Percentiles rank a stretch among this genome's conserved stretches.
These are phyloP conservation scores for Leucocoprinus leucothites DNA, from an alignment of 768 basidiomycete genomes.

Conservation along the genomic window DNA sequence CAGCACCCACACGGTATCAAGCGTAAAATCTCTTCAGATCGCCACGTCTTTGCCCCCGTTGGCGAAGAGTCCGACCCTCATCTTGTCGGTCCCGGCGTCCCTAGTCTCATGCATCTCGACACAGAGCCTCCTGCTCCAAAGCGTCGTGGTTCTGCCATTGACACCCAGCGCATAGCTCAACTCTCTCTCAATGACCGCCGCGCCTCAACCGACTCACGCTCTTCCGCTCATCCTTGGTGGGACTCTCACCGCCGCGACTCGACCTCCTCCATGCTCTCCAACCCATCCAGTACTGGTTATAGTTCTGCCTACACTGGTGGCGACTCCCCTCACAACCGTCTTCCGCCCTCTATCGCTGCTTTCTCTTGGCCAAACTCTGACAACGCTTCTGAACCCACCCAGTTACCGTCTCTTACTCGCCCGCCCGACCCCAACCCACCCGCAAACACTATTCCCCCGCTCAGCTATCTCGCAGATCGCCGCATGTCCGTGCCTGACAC, in stretches of 20 bases:
- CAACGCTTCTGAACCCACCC: constrained; percentile 44
- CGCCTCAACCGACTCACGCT: constrained; percentile 68
- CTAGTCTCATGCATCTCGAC: constrained; percentile 56
- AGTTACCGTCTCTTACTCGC: constrained; percentile 28
- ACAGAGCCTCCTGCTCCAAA: constrained; percentile 71
- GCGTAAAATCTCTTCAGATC: constrained; percentile 80
- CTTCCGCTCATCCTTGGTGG: constrained; percentile 41
- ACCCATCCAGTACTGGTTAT: constrained; percentile 48
- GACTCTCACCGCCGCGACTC: constrained; percentile 72
- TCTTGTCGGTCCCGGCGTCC: constrained; percentile 65
- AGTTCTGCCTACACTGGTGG: constrained; percentile 55
- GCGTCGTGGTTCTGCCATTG: constrained; percentile 80
- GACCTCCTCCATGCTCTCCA: constrained; percentile 66
- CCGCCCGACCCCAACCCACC: constrained; percentile 47
- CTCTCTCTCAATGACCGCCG: constrained; percentile 77
- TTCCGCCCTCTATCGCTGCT: constrained; percentile 59
- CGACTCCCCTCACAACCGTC: constrained; percentile 57
- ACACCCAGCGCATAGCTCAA: constrained; percentile 72
- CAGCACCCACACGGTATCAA: constrained; percentile 64
- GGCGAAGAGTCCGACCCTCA: constrained; percentile 66
- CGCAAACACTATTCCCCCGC: constrained; percentile 54
- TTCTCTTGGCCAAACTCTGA: constrained; percentile 68
- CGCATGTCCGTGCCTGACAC: constrained; percentile 76
- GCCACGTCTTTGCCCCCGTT: constrained; percentile 43
- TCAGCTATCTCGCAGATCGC: constrained; percentile 60